Evolutionary conservation across 2,329 filamentous ascomycete genomes (phyloP), one percentile per base, ranked within the genome.

Genomic region (Thermoascus crustaceus): DNA sequence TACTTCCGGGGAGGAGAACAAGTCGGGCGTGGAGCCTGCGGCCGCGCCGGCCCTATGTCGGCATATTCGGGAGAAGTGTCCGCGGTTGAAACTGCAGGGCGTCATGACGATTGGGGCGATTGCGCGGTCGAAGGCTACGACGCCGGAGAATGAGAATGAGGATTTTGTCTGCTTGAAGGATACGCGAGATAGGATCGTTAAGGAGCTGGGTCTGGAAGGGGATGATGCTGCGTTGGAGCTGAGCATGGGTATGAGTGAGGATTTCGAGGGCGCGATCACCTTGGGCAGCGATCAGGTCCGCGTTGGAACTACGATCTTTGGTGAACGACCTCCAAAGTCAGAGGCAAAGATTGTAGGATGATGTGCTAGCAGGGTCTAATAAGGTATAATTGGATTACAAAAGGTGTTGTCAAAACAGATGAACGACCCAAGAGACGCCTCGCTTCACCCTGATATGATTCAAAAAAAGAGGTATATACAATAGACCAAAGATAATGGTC

Each of bases 51-150:
- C 64, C 0, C 66, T 96, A 24, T 89, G 85, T 56, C 71, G 70
- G 34, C 73, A 82, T 52, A 76, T 98, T 34, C 58, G 75, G 7
- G 69, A 80, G 4, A 69, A 76, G 23, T 94, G 86, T 58, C 79
- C 84, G 1, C 72, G 80, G 55, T 67, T 98, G 23, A 68, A 75
- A 38, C 67, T 98, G 2, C 71, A 82, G 19, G 91, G 91, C 0
- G 63, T 98, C 23, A 98, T 98, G 91, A 98, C 91, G 2, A 96
- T 98, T 53, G 91, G 91, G 1, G 87, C 89, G 11, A 94, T 96
- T 58, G 89, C 87, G 32, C 68, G 89, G 43, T 91, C 84, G 49
- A 74, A 77, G 51, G 85, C 76, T 10, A 79, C 78, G 2, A 82
- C 78, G 2, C 65, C 73, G 0, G 86, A 84, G 48, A 81, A 69